Evolutionary conservation across 78 protist species (phyloP).

Genomic region (Capsaspora owczarzaki): DNA sequence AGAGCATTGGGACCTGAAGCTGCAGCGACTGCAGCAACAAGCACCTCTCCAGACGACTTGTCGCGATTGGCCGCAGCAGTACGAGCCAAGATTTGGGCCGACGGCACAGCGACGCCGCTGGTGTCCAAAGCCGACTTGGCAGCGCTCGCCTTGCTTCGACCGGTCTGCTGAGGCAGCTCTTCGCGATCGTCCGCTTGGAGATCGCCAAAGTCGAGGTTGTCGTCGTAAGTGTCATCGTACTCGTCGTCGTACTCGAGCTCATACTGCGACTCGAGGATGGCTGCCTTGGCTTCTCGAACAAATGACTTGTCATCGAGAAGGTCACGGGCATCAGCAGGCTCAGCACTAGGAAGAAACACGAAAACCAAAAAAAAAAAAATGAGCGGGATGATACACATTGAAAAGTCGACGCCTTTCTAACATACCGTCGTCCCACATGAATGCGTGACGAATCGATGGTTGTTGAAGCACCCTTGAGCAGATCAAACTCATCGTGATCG

Average conservation of each 20-base stretch:
- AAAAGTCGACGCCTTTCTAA: background rate
- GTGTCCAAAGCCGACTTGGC: background rate
- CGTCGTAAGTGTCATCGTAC: slow-evolving; percentile 15
- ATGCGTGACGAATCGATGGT: background rate
- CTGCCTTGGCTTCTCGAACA: no score
- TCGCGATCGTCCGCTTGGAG: background rate
- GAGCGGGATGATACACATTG: background rate
- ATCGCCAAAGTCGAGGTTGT: background rate
- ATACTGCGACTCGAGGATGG: background rate
- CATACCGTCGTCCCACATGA: background rate
- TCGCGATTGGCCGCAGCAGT: no score
- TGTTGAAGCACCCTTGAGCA: background rate
- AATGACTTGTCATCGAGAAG: slow-evolving; percentile 3
- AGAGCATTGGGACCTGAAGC: no score
- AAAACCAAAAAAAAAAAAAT: background rate
- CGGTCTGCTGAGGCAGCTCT: background rate
- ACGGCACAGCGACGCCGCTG: background rate
- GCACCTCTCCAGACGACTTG: no score
- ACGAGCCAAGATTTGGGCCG: background rate
- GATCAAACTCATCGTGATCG: slow-evolving; percentile 2
- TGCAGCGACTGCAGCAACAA: no score
- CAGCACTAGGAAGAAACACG: background rate
- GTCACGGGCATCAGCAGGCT: background rate
- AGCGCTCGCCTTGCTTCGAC: background rate
- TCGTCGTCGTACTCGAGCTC: background rate